Base-by-base conservation (phyloP, 31 red algal species). In the Porphyra umbilicalis region DNA sequence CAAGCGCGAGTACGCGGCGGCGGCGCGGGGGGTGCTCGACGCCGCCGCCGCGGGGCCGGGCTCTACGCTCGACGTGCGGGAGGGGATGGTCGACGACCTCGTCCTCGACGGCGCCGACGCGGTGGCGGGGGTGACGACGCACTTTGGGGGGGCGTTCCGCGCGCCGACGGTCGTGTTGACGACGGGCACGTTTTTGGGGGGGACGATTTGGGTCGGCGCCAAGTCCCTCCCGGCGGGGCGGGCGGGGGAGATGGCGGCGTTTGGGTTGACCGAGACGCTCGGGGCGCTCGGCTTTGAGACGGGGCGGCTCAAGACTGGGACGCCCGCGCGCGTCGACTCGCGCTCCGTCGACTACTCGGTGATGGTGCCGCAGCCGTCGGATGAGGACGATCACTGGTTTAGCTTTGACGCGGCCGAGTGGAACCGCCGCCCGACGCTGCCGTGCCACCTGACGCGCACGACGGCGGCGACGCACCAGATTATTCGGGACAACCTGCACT, bases 101-200 rank as follows among this genome's bases (percentile, higher is more conserved):
- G 79, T 94, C 68, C 34, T 92, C 9, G 97, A 87, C 33, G 84
- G 83, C 31, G 90, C 93, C 81, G 93, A 88, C 74, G 87, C 90
- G 46, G 81, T 99, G 25, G 78, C 85, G n/a, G 97, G 97, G 35
- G 91, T 99, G 32, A 87, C 83, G 38, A 99, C 97, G 10, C 92
- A 89, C 71, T 94, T 97, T 77, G 97, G 97, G 1, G 81, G 87
- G 15, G 83, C 88, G 29, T 99, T 94, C 82, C 44, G 87, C 44
- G 75, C 89, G n/a, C 82, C 80, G 34, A 81, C 88, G 34, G 97
- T 99, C 31, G 81, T 99, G 74, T 39, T 99, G 11, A 94, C 94
- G 20, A 93, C 94, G 11, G 97, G 97, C 32, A 99, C 97, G 10
- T 99, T 99, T 81, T 77, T 99, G 36, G 88, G 88, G 35, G 97